Evolutionary conservation across 176 grass and related monocot genomes (phyloP), one percentile per base, ranked within the genome.

Genomic region (Hyparrhenia diplandra): DNA sequence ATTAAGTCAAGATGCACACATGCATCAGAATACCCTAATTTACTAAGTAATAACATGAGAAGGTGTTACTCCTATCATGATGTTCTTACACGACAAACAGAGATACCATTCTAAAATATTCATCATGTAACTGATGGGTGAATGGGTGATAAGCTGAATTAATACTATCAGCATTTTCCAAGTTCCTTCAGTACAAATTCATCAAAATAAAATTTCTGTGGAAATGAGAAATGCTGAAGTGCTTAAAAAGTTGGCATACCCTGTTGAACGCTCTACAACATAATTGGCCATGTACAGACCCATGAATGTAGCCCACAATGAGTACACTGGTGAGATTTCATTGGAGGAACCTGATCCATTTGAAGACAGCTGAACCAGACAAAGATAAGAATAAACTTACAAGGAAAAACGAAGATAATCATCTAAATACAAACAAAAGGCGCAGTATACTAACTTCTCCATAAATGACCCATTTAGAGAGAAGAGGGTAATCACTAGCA

Each of bases 401-500:
- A 72, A 30, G 9, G 11, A 66, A 58, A 49, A 39, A 82, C 17
- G 1, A 64, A 30, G 51, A 69, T 16, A 63, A 13, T 39, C n/a
- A 62, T 67, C n/a, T 29, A 75, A 78, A 71, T 3, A 69, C 20
- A 5, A 74, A 73, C 2, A 71, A 6, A 63, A 45, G 28, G 35
- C 63, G 20, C 31, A 82, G 46, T 25, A 82, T 62, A 75, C 42
- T 80, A 78, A 95, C 95, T 91, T 98, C 92, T 61, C 92, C 95
- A 86, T 98, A 98, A 81, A 98, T 88, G 35, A 84, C 95, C 95
- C 95, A 98, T 89, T 98, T 98, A 68, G 95, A 95, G 69, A 94
- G 85, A 69, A 98, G 90, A 39, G 95, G 92, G 77, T 98, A 98
- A 71, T 98, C 95, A 47, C 77, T 93, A 74, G 95, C 95, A 86